Evolutionary conservation across 2,329 filamentous ascomycete genomes (phyloP), one percentile per base, ranked within the genome.

Genomic region (Cercospora sp.): DNA sequence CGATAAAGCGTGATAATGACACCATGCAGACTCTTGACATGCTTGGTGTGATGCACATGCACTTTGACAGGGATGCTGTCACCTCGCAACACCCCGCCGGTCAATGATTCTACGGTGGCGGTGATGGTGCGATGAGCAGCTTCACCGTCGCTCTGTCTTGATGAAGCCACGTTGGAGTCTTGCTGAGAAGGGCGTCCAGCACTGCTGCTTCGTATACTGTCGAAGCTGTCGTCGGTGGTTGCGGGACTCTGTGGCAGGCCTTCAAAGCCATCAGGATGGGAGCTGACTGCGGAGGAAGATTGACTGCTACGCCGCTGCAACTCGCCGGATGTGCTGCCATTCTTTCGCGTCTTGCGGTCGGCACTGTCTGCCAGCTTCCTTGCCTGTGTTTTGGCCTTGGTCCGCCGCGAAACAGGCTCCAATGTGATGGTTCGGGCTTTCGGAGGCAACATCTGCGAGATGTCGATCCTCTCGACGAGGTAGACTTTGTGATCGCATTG

Each of bases 1-100:
- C 95, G 89, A 78, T 96, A 97, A 8, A 99, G 83, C 1, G 95
- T 98, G 57, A 97, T 88, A 69, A 98, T 95, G 59, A 98, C 91
- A 7, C 95, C 94, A 73, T 94, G 91, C 81, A 97, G 86, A 77
- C 93, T 98, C 81, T 94, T 93, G 76, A 98, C 88, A 67, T 89
- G 87, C 79, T 96, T 97, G 68, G 91, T 94, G 78, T 98, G 95
- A 71, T 93, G 90, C 68, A 99, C 89, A 0, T 87, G 89, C 63
- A 98, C 89, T 74, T 88, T 90, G 64, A 98, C 86, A 0, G 92
- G 89, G 53, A 98, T 84, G 26, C 87, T 87, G 74, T 98, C 95
- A 16, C 95, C 95, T 0, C 93, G 90, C 13, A 98, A 83, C 77
- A 91, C 96, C 18, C 94, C 95, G 12, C 91, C 91, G 77, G 90